Conservation (phyloP, 208 protist species). For the Acanthamoeba triangularis region DNA sequence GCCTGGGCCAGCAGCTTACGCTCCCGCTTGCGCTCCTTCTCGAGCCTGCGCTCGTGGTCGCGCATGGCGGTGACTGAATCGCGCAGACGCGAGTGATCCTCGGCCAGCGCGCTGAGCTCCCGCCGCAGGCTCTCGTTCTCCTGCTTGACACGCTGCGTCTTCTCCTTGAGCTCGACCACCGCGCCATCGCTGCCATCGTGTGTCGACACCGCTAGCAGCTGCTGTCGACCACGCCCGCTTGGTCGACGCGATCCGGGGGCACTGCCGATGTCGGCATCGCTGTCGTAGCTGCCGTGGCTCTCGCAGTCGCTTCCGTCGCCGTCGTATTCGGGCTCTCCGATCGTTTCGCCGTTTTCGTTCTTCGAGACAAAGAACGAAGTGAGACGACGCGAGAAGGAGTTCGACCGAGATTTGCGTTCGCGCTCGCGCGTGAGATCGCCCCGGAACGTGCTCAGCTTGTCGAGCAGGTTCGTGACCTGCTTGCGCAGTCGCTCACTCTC, state of each 20-base stretch:
- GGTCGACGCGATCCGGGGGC: background rate
- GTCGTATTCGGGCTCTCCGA: background rate
- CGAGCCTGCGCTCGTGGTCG: conserved; percentile 40
- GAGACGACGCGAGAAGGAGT: conserved; percentile 19
- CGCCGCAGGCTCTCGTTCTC: conserved; percentile 53
- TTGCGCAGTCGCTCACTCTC: conserved; percentile 62
- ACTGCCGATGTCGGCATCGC: background rate
- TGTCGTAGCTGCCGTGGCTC: background rate
- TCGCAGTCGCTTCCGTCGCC: background rate
- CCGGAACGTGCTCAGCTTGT: background rate
- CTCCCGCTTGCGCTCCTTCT: conserved; percentile 67
- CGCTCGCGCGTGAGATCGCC: conserved; percentile 3
- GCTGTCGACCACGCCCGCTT: conserved; percentile 1
- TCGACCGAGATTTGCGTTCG: background rate
- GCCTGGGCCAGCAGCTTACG: conserved; percentile 57
- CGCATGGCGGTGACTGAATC: conserved; percentile 24
- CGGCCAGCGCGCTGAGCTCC: conserved; percentile 6
- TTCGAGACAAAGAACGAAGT: conserved; percentile 46
- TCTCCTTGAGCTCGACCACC: conserved; percentile 11
- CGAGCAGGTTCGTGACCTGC: conserved; percentile 34
- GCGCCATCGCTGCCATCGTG: background rate
- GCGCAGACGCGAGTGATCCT: conserved; percentile 4
- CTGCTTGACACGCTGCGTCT: background rate
- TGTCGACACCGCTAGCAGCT: background rate
- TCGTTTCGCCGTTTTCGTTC: conserved; percentile 25